Evolutionary conservation across 1,284 basidiomycete genomes (phyloP).

Genomic region (Austroboletus rostrupii): DNA sequence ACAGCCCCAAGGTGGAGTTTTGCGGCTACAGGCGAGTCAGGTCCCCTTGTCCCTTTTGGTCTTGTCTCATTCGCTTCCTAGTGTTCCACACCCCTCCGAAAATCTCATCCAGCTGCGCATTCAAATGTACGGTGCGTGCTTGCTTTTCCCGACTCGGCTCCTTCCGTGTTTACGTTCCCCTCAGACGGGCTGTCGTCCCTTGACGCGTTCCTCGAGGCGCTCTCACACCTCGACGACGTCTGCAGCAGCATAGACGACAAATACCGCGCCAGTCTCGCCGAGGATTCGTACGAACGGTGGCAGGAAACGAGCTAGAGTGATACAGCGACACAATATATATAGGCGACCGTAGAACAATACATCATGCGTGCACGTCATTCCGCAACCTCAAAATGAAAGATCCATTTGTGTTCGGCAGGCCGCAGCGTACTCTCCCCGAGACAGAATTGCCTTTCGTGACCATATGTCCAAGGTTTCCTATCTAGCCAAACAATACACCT

Average conservation of each 20-base stretch:
- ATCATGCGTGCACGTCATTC: not conserved
- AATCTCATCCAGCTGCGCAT: slow-evolving; percentile 93
- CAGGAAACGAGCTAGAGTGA: slow-evolving; percentile 53
- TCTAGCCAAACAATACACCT: slow-evolving; percentile 9
- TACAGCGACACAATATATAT: not conserved
- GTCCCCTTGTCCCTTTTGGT: slow-evolving; percentile 10
- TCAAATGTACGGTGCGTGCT: slow-evolving; percentile 93
- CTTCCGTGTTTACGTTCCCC: slow-evolving; percentile 3
- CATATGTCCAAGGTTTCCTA: slow-evolving; percentile 27
- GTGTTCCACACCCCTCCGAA: slow-evolving; percentile 94
- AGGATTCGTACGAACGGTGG: slow-evolving; percentile 59
- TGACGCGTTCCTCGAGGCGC: slow-evolving; percentile 69
- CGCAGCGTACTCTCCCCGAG: slow-evolving; percentile 16
- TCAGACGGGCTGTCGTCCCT: slow-evolving; percentile 78
- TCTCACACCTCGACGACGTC: slow-evolving; percentile 72
- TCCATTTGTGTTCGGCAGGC: slow-evolving; percentile 27
- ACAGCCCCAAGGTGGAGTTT: slow-evolving; percentile 95
- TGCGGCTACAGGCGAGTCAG: slow-evolving; percentile 87
- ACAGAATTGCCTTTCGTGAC: slow-evolving; percentile 24
- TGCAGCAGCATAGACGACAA: slow-evolving; percentile 64
- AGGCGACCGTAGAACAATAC: not conserved
- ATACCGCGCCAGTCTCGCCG: slow-evolving; percentile 57
- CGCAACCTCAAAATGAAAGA: slow-evolving; percentile 16
- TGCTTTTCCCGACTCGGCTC: not conserved
- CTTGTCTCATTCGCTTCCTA: slow-evolving; percentile 30